These are phyloP conservation scores for Raphanus hybrid DNA, from an alignment of 441 rosid genomes.

Conservation along the genomic window DNA sequence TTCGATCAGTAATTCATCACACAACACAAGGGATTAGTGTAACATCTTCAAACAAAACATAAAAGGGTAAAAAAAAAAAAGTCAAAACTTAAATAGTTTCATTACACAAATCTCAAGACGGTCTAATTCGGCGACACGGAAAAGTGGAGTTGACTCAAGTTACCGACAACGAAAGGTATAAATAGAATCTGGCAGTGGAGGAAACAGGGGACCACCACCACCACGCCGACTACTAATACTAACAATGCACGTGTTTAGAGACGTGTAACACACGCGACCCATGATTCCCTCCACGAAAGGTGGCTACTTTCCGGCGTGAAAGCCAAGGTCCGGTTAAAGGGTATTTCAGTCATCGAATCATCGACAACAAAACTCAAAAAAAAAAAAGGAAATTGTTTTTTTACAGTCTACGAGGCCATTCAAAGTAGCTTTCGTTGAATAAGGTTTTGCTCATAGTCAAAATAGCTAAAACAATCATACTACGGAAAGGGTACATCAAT, in stretches of 20 bases:
- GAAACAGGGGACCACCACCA: constrained; percentile 37
- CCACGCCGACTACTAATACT: constrained; percentile 3
- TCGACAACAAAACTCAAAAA: no score
- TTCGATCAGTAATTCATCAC: not conserved
- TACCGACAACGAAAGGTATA: constrained; percentile 31
- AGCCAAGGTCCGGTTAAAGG: constrained; percentile 37
- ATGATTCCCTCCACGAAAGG: constrained; percentile 45
- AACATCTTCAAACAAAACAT: constrained; percentile 10
- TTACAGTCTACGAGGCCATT: no score
- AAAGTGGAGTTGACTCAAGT: constrained; percentile 38
- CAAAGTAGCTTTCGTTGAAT: no score
- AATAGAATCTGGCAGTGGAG: constrained; percentile 38
- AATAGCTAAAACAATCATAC: no score
- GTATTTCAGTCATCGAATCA: no score
- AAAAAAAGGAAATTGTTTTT: no score
- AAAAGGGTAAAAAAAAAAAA: not conserved
- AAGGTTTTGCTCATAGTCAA: no score
- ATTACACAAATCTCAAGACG: constrained; percentile 5
- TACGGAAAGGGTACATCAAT: no score
- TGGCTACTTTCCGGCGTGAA: constrained; percentile 45
- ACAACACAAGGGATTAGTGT: not conserved
- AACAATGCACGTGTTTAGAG: constrained; percentile 31
- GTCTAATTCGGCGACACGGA: constrained; percentile 32
- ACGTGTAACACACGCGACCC: constrained; percentile 39
- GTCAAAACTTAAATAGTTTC: not conserved